Evolutionary conservation across 768 basidiomycete species (phyloP).

Genomic region (Heimioporus sp.): DNA sequence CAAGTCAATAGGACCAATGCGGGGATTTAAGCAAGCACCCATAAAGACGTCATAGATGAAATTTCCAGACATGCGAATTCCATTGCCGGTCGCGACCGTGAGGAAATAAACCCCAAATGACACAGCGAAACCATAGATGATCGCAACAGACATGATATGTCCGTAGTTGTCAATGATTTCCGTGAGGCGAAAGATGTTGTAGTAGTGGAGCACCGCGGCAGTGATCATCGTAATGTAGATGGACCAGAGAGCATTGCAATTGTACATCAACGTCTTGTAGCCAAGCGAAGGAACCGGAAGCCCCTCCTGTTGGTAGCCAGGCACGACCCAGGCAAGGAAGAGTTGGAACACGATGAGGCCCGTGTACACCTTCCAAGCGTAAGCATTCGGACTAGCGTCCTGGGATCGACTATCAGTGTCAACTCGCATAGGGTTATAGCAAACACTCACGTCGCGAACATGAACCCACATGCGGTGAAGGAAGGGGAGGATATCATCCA

Average conservation of each 20-base stretch:
- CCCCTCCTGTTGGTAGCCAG: slow-evolving; percentile 91
- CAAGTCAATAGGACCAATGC: slow-evolving; percentile 86
- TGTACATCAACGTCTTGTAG: slow-evolving; percentile 92
- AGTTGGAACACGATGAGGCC: slow-evolving; percentile 89
- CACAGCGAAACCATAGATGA: slow-evolving; percentile 85
- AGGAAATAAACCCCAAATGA: slow-evolving; percentile 80
- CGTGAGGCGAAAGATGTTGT: slow-evolving; percentile 83
- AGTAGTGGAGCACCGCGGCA: slow-evolving; percentile 72
- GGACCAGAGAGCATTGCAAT: slow-evolving; percentile 90
- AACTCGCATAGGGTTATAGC: neutral
- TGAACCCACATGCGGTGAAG: slow-evolving; percentile 83
- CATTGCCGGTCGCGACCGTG: slow-evolving; percentile 72
- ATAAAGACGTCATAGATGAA: slow-evolving; percentile 95
- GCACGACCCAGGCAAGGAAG: slow-evolving; percentile 84
- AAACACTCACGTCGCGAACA: slow-evolving; percentile 60
- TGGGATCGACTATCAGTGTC: slow-evolving; percentile 29
- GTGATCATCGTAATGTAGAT: slow-evolving; percentile 82
- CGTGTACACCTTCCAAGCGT: slow-evolving; percentile 88
- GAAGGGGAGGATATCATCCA: slow-evolving; percentile 76
- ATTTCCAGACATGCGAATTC: slow-evolving; percentile 93
- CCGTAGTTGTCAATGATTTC: slow-evolving; percentile 97
- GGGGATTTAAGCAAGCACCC: slow-evolving; percentile 93
- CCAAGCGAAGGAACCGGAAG: slow-evolving; percentile 93
- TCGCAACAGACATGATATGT: slow-evolving; percentile 91
- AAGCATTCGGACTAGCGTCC: slow-evolving; percentile 89